A percentile compares a stretch with the other conserved stretches of the same genome.
These are phyloP conservation scores for Ormosia semicastrata DNA, from an alignment of 306 rosid species.

Conservation along the genomic window DNA sequence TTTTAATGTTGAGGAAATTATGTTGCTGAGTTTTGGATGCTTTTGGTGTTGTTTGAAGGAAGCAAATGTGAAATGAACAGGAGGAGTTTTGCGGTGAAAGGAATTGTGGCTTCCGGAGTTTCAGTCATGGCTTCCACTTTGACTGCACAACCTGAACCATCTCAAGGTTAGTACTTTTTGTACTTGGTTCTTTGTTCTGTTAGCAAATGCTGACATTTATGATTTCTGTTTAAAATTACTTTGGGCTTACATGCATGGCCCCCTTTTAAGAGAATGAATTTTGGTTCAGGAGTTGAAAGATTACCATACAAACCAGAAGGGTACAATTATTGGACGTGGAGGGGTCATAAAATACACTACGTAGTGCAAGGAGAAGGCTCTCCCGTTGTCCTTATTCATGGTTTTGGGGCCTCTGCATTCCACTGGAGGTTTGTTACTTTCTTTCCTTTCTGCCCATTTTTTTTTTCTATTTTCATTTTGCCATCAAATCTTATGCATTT, in stretches of 20 bases:
- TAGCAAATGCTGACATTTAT: background rate
- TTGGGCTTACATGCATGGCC: background rate
- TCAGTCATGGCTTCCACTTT: conserved; percentile 62
- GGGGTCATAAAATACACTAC: conserved; percentile 83
- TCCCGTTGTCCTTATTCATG: conserved; percentile 87
- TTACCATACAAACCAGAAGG: conserved; percentile 70
- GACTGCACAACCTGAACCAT: conserved; percentile 39
- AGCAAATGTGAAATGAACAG: conserved; percentile 73
- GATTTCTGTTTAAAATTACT: background rate
- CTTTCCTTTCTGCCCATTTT: background rate
- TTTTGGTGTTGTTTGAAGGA: conserved; percentile 49
- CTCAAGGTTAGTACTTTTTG: conserved; percentile 48
- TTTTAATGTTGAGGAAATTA: background rate
- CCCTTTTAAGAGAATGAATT: conserved; percentile 7
- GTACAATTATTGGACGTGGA: conserved; percentile 91
- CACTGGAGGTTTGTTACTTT: conserved; percentile 79
- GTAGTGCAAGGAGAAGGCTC: conserved; percentile 96
- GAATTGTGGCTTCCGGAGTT: conserved; percentile 75
- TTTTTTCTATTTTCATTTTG: background rate
- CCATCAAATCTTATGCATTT: background rate
- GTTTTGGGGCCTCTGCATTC: conserved; percentile 92
- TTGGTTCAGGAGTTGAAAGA: conserved; percentile 59
- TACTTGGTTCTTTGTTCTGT: background rate
- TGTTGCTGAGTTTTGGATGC: background rate
- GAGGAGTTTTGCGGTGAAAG: conserved; percentile 60